phyloP scores from a whole-genome alignment of 2,329 filamentous ascomycete genomes.

The Trichophyton rubrum region DNA sequence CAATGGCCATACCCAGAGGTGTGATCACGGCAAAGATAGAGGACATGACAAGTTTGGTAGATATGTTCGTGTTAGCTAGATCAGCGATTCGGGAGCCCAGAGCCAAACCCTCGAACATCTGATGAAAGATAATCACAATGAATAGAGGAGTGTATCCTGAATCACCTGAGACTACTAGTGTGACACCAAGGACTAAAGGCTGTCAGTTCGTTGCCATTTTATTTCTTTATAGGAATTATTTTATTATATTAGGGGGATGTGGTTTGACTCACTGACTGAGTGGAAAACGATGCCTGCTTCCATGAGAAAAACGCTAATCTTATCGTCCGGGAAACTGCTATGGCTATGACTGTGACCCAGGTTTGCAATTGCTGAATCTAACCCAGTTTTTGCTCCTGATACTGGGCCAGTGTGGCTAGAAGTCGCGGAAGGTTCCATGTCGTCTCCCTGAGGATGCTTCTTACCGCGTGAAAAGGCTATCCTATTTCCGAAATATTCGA shows the following conservation, averaged over 20 bases:
- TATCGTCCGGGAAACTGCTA: constrained; percentile 21
- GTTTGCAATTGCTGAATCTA: constrained; percentile 10
- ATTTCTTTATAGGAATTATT: neutral
- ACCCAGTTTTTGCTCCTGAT: constrained; percentile 2
- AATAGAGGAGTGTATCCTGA: constrained; percentile 41
- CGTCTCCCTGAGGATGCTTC: constrained; percentile 19
- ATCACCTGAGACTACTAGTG: constrained; percentile 43
- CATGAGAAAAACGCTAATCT: constrained; percentile 54
- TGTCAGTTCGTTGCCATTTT: constrained; percentile 29
- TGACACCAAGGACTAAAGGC: constrained; percentile 51
- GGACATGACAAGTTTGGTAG: constrained; percentile 47
- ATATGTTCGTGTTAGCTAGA: constrained; percentile 28
- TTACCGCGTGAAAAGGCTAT: constrained; percentile 31
- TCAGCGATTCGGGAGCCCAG: constrained; percentile 33
- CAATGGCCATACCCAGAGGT: constrained; percentile 68
- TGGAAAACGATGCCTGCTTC: constrained; percentile 66
- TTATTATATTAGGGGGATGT: neutral
- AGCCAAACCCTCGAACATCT: constrained; percentile 65
- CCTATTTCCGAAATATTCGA: constrained; percentile 55
- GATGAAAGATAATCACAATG: constrained; percentile 61
- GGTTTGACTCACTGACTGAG: constrained; percentile 49
- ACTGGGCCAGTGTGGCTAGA: constrained; percentile 17
- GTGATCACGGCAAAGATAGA: constrained; percentile 56
- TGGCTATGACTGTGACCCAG: constrained; percentile 23
- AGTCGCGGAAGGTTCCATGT: constrained; percentile 15